phyloP scores from a whole-genome alignment of 2,329 filamentous ascomycete species.

The Boeremia exigua region DNA sequence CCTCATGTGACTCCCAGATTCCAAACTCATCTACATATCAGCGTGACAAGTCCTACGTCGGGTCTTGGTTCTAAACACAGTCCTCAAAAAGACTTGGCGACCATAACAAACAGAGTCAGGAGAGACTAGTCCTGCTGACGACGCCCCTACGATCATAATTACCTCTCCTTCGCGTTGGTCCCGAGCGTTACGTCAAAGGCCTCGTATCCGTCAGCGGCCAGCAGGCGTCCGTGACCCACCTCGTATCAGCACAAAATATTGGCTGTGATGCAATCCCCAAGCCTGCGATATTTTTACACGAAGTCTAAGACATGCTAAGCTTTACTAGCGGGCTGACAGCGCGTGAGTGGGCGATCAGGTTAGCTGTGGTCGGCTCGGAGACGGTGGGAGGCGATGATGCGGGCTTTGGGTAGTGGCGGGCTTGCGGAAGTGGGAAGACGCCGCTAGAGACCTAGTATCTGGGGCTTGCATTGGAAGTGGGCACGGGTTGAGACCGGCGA shows the following conservation, averaged over 20 bases:
- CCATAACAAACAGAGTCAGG: background rate
- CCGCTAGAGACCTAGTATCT: background rate
- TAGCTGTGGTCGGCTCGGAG: background rate
- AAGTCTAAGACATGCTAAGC: background rate
- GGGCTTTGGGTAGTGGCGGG: background rate
- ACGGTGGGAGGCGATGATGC: background rate
- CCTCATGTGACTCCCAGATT: background rate
- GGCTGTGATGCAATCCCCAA: background rate
- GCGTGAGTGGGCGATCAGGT: background rate
- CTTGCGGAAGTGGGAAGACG: background rate
- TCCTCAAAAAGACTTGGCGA: background rate
- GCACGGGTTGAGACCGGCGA: too few relatives aligned
- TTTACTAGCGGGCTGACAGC: background rate
- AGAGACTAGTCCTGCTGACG: background rate
- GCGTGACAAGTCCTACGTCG: background rate
- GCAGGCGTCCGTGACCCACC: background rate
- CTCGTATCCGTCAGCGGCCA: conserved; percentile 1
- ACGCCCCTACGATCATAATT: background rate
- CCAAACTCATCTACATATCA: too few relatives aligned
- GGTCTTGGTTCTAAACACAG: too few relatives aligned
- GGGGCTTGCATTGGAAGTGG: background rate
- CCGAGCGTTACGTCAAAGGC: background rate
- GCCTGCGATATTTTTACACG: background rate
- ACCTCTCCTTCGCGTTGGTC: background rate
- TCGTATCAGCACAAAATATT: conserved; percentile 7